Base-by-base conservation (phyloP, 306 rosid genomes). In the Lathyrus tuberosus region DNA sequence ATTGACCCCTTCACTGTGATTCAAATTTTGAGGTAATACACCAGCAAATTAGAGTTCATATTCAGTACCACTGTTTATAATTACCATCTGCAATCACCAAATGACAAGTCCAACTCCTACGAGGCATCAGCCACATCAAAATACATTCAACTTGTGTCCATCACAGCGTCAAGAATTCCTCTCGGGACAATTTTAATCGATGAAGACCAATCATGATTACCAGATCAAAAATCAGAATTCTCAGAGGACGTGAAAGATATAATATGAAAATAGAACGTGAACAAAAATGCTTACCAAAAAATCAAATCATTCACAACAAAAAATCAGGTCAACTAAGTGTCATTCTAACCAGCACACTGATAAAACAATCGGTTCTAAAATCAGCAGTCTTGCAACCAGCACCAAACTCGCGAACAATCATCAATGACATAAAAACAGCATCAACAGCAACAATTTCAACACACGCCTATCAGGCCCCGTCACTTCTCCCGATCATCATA, bases 331-430 rank as follows among this genome's bases (percentile, higher is more conserved):
- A 74, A 91, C 73, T 71, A 57, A 81, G 65, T 68, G 86, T 70
- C 84, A 82, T 75, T 70, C 84, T 82, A 81, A 82, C 59, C 88
- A 81, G 87, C 91, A 86, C 37, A 85, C 71, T 62, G 84, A 78
- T 66, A 83, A 82, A 76, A 74, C 71, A 86, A 83, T 76, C 86
- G 78, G 86, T 82, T 74, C 79, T 85, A 84, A 87, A 79, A 85
- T 81, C 87, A 83, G 89, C 87, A 68, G 54, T 76, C 89, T 83
- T 76, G 90, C 95, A 79, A 85, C 81, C 90, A 84, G 88, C 87
- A 82, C 80, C 88, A 79, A 73, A 77, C 60, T 86, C 93, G 79
- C 80, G 81, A 80, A 72, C 95, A 88, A 78, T 83, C 92, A 83
- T 84, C 95, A 83, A 83, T 79, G 76, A 77, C 74, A 79, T 16